Evolutionary conservation across 2,329 filamentous ascomycete genomes (phyloP), one percentile per base, ranked within the genome.

Genomic region (Xylariaceae sp.): DNA sequence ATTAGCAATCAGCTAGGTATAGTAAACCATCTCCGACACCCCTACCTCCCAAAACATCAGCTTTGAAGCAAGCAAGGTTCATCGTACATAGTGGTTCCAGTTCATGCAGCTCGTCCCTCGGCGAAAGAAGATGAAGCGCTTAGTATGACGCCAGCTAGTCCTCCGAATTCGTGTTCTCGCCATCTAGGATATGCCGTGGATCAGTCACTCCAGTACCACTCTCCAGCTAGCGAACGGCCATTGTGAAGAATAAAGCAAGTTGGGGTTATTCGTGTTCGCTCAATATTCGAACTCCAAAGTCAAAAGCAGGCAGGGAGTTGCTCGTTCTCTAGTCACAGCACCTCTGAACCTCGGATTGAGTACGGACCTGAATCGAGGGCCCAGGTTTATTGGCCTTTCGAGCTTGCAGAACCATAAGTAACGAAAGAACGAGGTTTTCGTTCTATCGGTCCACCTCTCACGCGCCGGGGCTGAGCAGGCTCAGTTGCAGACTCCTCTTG

Each of bases 401-500:
- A 37, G 52, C 37, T 30, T 35, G 55, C 50, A 11, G 53, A 50
- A 39, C 64, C 61, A 48, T 67, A 68, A 48, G 68, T 67, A 15
- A 64, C 37, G 2, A 64, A 56, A 37, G 53, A 42, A 34, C 57
- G 53, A 34, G 35, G 15, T 59, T 54, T 62, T 56, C 63, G 58
- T 49, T 64, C 50, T 30, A 65, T 56, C 13, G 64, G 62, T n/a
- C 53, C 58, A 15, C 63, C 63, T 53, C 50, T 60, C 11, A 5
- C 7, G 51, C 9, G 45, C 34, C 10, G 13, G 3, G n/a, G 56
- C 44, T 60, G 53, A 11, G 15, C 17, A 39, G 55, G 13, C 18
- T 64, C 47, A 2, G 15, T 23, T 42, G 53, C 9, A 50, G 60
- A 53, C 45, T 53, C 47, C 2, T 53, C 37, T 13, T 42, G 44